These are phyloP conservation scores for Hypoxylon intermedium DNA, from an alignment of 495 filamentous ascomycete genomes.

Conservation along the genomic window DNA sequence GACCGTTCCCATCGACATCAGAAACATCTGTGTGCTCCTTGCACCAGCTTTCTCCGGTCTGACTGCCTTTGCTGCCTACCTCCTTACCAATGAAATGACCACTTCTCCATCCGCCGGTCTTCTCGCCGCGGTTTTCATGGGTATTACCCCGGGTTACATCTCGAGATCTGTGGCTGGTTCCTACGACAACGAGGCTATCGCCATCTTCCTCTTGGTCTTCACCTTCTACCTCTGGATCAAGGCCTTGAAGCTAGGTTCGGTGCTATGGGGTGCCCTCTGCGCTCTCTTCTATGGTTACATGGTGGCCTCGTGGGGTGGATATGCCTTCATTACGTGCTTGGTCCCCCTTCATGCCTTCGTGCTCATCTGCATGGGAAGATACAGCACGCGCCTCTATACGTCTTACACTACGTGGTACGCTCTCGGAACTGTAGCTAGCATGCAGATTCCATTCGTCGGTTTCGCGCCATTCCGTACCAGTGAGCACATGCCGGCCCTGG, in stretches of 20 bases:
- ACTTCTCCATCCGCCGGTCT: slow-evolving; percentile 91
- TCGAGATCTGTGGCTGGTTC: slow-evolving; percentile 96
- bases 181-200: slow-evolving; percentile 99
- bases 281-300: slow-evolving; percentile 99
- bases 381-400: slow-evolving; percentile 91
- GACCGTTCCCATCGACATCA: slow-evolving; percentile 95
- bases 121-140: slow-evolving; percentile 95
- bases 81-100: slow-evolving; percentile 96
- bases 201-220: slow-evolving; percentile 97
- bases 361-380: slow-evolving; percentile 94
- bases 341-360: slow-evolving; percentile 96
- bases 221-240: slow-evolving; percentile 99
- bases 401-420: slow-evolving; percentile 98
- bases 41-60: slow-evolving; percentile 95
- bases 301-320: slow-evolving; percentile 99
- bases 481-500: slow-evolving; percentile 97
- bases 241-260: slow-evolving; percentile 91
- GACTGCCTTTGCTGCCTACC: slow-evolving; percentile 91
- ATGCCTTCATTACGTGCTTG: slow-evolving; percentile 99
- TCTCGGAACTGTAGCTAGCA: slow-evolving; percentile 93
- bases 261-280: slow-evolving; percentile 93
- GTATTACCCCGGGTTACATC: slow-evolving; percentile 96
- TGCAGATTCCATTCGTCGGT: slow-evolving; percentile 99
- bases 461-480: slow-evolving; percentile 96
- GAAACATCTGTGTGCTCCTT: slow-evolving; percentile 97